These are phyloP conservation scores for Phytopythium helicoides DNA, from an alignment of 352 stramenopile species.

Conservation along the genomic window DNA sequence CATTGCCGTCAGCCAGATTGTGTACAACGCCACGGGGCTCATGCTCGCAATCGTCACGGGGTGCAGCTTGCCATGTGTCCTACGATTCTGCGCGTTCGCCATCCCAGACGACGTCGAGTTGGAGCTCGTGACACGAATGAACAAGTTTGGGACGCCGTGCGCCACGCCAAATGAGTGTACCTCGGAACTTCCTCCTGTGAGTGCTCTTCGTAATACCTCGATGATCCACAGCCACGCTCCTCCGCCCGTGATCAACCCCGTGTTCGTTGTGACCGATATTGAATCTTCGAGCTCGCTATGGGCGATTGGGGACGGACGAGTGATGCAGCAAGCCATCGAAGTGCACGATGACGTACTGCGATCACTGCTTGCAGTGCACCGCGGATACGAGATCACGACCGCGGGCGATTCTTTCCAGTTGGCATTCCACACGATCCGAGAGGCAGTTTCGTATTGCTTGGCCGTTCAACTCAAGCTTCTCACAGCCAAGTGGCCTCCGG, in stretches of 20 bases:
- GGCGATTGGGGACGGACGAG: constrained; percentile 29
- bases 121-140: constrained; percentile 28
- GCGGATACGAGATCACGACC: constrained; percentile 76
- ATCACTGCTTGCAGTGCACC: constrained; percentile 30
- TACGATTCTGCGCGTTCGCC: constrained; percentile 35
- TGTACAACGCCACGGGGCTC: constrained; percentile 43
- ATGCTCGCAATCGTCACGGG: constrained; percentile 36
- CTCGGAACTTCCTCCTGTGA: no score
- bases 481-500: constrained; percentile 50
- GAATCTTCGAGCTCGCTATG: constrained; percentile 34
- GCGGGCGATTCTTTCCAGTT: constrained; percentile 68
- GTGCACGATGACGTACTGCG: constrained; percentile 44
- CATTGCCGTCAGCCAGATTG: constrained; percentile 34
- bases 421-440: constrained; percentile 60
- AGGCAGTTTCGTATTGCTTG: constrained; percentile 56
- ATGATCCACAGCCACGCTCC: constrained; percentile 1
- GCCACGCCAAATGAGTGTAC: constrained; percentile 2
- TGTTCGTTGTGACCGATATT: constrained; percentile 40
- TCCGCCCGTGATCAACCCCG: constrained; percentile 15
- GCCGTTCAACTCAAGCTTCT: constrained; percentile 53
- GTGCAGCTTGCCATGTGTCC: constrained; percentile 44
- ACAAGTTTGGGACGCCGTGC: constrained; percentile 17
- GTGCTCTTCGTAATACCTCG: not conserved
- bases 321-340: constrained; percentile 43
- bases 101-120: constrained; percentile 43